Evolutionary conservation across 495 filamentous ascomycete genomes (phyloP).

Genomic region (Chaetomium cochliodes): DNA sequence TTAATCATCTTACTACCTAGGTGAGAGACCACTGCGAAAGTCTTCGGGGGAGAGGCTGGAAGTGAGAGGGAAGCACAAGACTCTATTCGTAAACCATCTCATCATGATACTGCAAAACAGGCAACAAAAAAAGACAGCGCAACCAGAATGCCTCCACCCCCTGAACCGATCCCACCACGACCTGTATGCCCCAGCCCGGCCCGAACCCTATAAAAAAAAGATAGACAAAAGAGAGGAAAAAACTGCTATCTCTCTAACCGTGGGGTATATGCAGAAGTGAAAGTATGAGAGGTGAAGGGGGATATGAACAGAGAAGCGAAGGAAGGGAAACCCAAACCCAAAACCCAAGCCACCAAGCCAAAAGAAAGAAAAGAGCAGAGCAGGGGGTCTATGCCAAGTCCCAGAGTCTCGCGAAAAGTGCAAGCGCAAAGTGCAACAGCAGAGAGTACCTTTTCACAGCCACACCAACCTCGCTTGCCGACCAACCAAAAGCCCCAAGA

Average conservation of each 20-base stretch:
- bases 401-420: neutral
- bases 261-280: slow-evolving; percentile 24
- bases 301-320: slow-evolving; percentile 6
- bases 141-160: neutral
- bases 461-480: slow-evolving; percentile 12
- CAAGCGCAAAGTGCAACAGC: neutral
- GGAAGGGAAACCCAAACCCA: slow-evolving; percentile 3
- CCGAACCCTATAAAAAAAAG: neutral
- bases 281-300: slow-evolving; percentile 14
- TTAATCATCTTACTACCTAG: neutral
- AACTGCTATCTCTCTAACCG: slow-evolving; percentile 4
- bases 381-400: neutral
- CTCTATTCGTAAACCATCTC: neutral
- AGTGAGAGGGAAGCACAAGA: neutral
- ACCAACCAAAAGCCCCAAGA: slow-evolving; percentile 18
- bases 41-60: neutral
- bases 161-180: neutral
- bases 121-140: neutral
- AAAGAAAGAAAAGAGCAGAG: neutral
- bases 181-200: neutral
- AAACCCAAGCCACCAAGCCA: neutral
- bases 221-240: slow-evolving; percentile 1
- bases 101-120: neutral
- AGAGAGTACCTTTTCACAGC: neutral
- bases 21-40: neutral